These are phyloP conservation scores for Sonneratia alba DNA, from an alignment of 345 rosid species.

Conservation along the genomic window DNA sequence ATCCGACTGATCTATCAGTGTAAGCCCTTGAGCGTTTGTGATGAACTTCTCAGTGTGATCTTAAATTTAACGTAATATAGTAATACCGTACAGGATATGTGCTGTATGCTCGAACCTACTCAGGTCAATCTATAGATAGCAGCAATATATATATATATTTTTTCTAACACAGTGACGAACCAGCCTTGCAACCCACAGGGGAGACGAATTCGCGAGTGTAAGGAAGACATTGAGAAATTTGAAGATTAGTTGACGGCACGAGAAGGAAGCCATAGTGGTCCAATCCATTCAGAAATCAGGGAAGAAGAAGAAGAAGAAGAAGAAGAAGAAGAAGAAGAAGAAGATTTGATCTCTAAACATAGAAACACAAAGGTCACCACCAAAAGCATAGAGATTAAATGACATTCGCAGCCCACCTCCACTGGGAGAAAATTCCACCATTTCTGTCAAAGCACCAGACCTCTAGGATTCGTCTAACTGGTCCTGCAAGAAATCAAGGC, in stretches of 20 bases:
- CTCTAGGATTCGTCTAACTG: slow-evolving; percentile 8
- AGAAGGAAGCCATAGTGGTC: background rate
- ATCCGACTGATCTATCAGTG: no score
- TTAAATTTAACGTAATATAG: no score
- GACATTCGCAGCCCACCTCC: slow-evolving; percentile 9
- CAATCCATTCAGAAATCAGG: background rate
- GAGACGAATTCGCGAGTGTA: background rate
- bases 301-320: background rate
- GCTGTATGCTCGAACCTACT: no score
- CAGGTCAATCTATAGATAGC: no score
- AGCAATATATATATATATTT: no score
- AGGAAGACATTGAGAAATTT: background rate
- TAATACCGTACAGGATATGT: no score
- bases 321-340: background rate
- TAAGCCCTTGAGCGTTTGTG: no score
- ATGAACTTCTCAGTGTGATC: no score
- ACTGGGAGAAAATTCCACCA: background rate
- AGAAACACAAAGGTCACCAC: background rate
- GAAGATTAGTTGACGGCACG: background rate
- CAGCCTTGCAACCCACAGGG: no score
- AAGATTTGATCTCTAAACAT: background rate
- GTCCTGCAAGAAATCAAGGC: background rate
- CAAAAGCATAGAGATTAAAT: background rate
- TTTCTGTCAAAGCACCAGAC: background rate
- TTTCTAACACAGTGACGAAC: no score